A percentile compares a stretch with the other conserved stretches of the same genome.
Evolutionary conservation across 2,329 filamentous ascomycete genomes (phyloP).

Genomic region (Xylaria digitata): DNA sequence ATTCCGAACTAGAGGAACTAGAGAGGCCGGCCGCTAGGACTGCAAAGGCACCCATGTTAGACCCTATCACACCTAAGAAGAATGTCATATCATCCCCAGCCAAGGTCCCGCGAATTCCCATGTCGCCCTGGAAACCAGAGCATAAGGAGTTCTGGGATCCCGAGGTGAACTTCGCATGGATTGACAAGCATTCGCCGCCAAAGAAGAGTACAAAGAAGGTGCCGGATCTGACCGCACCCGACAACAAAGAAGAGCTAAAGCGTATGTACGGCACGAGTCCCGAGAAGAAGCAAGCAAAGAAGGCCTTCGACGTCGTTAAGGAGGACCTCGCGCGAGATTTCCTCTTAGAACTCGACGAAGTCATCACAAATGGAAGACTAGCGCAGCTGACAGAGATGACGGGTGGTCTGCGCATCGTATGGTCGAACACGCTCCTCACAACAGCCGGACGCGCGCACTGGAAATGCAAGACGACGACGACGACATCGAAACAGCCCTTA

Average conservation of each 20-base stretch:
- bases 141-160: constrained; percentile 52
- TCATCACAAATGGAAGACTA: constrained; percentile 71
- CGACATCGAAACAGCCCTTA: constrained; percentile 43
- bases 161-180: constrained; percentile 50
- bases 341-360: constrained; percentile 73
- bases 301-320: constrained; percentile 71
- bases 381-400: constrained; percentile 67
- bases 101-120: constrained; percentile 46
- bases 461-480: constrained; percentile 67
- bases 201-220: constrained; percentile 42
- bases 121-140: constrained; percentile 49
- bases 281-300: constrained; percentile 59
- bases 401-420: constrained; percentile 77
- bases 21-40: constrained; percentile 35
- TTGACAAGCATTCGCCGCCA: constrained; percentile 50
- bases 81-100: constrained; percentile 43
- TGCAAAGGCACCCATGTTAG: constrained; percentile 32
- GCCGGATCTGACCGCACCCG: constrained; percentile 32
- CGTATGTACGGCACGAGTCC: constrained; percentile 51
- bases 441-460: constrained; percentile 82
- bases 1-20: constrained; percentile 41
- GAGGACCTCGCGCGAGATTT: constrained; percentile 72
- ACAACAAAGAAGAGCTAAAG: constrained; percentile 45
- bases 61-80: constrained; percentile 47
- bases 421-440: constrained; percentile 82